Evolutionary conservation across 2,329 filamentous ascomycete genomes (phyloP).

Genomic region (Pezicula neosporulosa): DNA sequence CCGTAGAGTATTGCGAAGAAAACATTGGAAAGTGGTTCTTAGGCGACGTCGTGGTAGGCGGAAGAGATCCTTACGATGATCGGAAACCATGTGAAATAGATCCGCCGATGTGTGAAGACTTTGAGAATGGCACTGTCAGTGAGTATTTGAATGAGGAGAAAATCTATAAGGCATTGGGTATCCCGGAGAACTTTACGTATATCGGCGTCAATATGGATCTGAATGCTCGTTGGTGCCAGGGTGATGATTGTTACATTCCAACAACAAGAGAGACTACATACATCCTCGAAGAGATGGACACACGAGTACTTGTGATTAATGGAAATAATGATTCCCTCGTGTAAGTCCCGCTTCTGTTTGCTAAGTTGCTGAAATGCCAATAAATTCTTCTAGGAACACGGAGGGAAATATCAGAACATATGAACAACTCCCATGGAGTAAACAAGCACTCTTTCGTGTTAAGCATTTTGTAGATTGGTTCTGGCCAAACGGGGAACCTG

Average conservation of each 20-base stretch:
- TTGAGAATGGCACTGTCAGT: background rate
- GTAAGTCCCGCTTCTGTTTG: background rate
- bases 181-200: background rate
- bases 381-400: background rate
- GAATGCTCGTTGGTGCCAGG: constrained; percentile 2
- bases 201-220: constrained; percentile 5
- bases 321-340: background rate
- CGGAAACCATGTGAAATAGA: constrained; percentile 1
- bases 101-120: constrained; percentile 6
- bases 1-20: constrained; percentile 4
- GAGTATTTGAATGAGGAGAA: constrained; percentile 7
- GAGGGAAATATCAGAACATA: background rate
- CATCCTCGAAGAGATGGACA: background rate
- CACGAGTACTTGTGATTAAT: background rate
- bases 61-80: constrained; percentile 6
- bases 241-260: constrained; percentile 2
- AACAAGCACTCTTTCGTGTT: background rate
- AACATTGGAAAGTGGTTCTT: constrained; percentile 1
- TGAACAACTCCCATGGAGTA: constrained; percentile 1
- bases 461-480: background rate
- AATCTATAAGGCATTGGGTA: constrained; percentile 5
- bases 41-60: background rate
- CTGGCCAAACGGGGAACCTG: background rate
- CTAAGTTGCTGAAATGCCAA: background rate
- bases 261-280: constrained; percentile 7